phyloP scores from a whole-genome alignment of 345 rosid species.

The Triadica sebifera region DNA sequence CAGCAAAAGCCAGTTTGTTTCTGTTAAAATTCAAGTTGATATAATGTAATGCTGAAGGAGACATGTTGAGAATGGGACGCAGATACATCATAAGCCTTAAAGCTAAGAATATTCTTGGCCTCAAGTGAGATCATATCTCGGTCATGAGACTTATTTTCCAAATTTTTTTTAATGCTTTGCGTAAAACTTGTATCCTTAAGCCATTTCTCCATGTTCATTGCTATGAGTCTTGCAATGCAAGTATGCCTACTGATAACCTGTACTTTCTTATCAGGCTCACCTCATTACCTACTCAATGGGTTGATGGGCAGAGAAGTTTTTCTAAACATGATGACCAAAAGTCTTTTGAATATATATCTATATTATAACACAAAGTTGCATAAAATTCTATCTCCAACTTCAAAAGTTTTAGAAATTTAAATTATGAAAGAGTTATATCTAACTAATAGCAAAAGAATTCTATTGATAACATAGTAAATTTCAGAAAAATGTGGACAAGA shows the following conservation, averaged over 20 bases:
- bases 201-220: background rate
- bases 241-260: conserved; percentile 1
- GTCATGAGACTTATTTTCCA: background rate
- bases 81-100: background rate
- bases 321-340: conserved; percentile 36
- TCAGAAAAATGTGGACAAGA: background rate
- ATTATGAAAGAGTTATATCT: background rate
- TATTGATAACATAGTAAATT: background rate
- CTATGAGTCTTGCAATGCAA: background rate
- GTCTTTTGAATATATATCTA: background rate
- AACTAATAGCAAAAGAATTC: too few relatives aligned
- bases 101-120: background rate
- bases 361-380: background rate
- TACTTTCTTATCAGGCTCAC: conserved; percentile 41
- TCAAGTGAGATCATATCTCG: background rate
- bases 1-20: background rate
- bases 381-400: background rate
- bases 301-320: conserved; percentile 37
- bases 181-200: background rate
- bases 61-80: background rate
- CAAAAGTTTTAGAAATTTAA: background rate
- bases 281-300: conserved; percentile 44
- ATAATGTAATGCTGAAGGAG: background rate
- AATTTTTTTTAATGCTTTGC: background rate
- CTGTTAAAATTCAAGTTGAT: background rate